Evolutionary conservation across 495 filamentous ascomycete genomes (phyloP).

Genomic region (Hypoxylon subgilvum): DNA sequence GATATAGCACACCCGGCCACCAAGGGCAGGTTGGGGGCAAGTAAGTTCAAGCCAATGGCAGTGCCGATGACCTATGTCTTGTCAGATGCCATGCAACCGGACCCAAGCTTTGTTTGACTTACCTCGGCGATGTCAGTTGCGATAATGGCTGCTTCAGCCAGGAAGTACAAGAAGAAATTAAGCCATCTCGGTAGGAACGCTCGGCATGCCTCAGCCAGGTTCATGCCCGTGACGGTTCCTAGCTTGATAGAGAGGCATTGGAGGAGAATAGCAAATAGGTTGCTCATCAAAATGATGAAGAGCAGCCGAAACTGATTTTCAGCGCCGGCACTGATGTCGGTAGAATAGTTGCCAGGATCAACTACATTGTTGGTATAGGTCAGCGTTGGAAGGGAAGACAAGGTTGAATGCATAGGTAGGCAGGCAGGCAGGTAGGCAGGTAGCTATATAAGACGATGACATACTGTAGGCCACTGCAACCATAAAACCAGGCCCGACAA

Average conservation of each 20-base stretch:
- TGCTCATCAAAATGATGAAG: slow-evolving; percentile 82
- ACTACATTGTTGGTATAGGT: slow-evolving; percentile 57
- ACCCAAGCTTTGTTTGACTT: background rate
- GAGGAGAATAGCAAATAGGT: slow-evolving; percentile 82
- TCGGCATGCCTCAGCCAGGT: slow-evolving; percentile 78
- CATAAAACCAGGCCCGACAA: slow-evolving; percentile 87
- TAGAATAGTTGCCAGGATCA: slow-evolving; percentile 85
- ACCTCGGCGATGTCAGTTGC: slow-evolving; percentile 89
- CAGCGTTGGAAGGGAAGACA: slow-evolving; percentile 1
- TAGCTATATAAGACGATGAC: slow-evolving; percentile 12
- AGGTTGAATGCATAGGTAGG: background rate
- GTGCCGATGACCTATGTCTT: slow-evolving; percentile 77
- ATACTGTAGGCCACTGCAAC: slow-evolving; percentile 71
- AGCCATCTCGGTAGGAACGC: slow-evolving; percentile 79
- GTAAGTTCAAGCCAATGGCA: slow-evolving; percentile 86
- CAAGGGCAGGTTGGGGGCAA: slow-evolving; percentile 76
- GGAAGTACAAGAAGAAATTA: slow-evolving; percentile 72
- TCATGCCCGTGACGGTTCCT: slow-evolving; percentile 82
- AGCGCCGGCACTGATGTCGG: slow-evolving; percentile 77
- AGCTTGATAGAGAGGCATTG: slow-evolving; percentile 84
- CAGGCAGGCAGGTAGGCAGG: background rate
- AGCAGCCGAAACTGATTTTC: slow-evolving; percentile 70
- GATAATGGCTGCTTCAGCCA: slow-evolving; percentile 82
- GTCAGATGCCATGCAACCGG: slow-evolving; percentile 7
- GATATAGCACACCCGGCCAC: slow-evolving; percentile 88